These are phyloP conservation scores for Heimioporus sp. DNA, from an alignment of 768 basidiomycete genomes.

Conservation along the genomic window DNA sequence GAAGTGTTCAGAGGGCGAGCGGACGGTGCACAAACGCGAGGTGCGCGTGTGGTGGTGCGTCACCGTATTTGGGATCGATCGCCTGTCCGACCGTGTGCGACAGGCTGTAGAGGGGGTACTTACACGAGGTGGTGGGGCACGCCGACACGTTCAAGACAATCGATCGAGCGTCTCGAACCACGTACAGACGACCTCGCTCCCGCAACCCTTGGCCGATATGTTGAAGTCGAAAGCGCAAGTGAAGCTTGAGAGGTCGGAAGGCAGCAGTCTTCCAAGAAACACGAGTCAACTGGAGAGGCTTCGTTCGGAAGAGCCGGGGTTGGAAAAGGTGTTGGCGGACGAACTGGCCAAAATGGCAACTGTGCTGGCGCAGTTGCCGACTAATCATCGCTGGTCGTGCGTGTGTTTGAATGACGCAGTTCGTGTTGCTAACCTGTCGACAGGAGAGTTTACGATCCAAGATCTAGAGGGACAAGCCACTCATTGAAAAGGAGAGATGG, in stretches of 20 bases:
- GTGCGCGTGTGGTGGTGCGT: slow-evolving; percentile 67
- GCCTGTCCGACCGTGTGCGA: background rate
- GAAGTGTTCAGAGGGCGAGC: slow-evolving; percentile 61
- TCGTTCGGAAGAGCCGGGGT: slow-evolving; percentile 35
- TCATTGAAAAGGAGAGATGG: too few species aligned
- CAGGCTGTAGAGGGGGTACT: slow-evolving; percentile 79
- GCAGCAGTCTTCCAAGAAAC: slow-evolving; percentile 29
- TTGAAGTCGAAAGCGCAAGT: too few species aligned
- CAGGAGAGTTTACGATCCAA: slow-evolving; percentile 57
- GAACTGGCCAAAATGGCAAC: slow-evolving; percentile 31
- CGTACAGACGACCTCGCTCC: too few species aligned
- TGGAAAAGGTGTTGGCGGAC: slow-evolving; percentile 39
- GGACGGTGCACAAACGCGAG: slow-evolving; percentile 59
- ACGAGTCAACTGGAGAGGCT: slow-evolving; percentile 34
- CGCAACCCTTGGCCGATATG: too few species aligned
- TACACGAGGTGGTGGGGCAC: slow-evolving; percentile 67
- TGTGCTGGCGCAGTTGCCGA: slow-evolving; percentile 11
- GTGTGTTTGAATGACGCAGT: slow-evolving; percentile 3
- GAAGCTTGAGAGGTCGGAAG: too few species aligned
- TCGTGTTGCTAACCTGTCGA: background rate
- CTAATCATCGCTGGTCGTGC: slow-evolving; percentile 32
- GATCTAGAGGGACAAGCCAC: slow-evolving; percentile 50
- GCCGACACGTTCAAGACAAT: too few species aligned
- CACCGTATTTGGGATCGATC: background rate
- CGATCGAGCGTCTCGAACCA: too few species aligned